Evolutionary conservation across 768 basidiomycete species (phyloP).

Genomic region (Termitomyces sp.): DNA sequence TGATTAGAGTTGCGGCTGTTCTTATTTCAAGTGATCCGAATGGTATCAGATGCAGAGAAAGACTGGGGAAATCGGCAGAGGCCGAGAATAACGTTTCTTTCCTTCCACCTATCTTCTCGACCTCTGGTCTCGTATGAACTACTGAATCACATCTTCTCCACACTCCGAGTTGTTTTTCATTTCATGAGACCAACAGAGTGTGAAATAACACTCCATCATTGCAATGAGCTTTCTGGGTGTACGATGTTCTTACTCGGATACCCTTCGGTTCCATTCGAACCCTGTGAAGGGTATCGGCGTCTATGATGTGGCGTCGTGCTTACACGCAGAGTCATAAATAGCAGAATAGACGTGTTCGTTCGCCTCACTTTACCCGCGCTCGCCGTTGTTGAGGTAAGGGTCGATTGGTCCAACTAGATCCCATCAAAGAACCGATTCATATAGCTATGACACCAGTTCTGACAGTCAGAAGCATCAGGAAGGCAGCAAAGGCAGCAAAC

Average conservation of each 20-base stretch:
- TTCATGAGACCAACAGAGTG: not conserved
- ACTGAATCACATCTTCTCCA: not conserved
- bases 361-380: no score
- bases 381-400: no score
- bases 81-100: not conserved
- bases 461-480: no score
- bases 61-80: not conserved
- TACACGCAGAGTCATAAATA: not conserved
- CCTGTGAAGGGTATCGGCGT: not conserved
- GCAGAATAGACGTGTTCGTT: no score
- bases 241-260: slow-evolving; percentile 1
- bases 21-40: not conserved
- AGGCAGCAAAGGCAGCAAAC: no score
- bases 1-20: not conserved
- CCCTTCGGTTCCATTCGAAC: not conserved
- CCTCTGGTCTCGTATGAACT: not conserved
- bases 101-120: not conserved
- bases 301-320: not conserved
- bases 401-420: no score
- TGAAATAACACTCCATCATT: not conserved
- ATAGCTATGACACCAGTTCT: no score
- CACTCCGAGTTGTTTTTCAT: no score
- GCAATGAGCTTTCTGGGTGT: not conserved
- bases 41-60: not conserved
- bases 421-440: no score